Evolutionary conservation across 2,329 filamentous ascomycete species (phyloP), one percentile per base, ranked within the genome.

Genomic region (Plenodomus lindquistii): DNA sequence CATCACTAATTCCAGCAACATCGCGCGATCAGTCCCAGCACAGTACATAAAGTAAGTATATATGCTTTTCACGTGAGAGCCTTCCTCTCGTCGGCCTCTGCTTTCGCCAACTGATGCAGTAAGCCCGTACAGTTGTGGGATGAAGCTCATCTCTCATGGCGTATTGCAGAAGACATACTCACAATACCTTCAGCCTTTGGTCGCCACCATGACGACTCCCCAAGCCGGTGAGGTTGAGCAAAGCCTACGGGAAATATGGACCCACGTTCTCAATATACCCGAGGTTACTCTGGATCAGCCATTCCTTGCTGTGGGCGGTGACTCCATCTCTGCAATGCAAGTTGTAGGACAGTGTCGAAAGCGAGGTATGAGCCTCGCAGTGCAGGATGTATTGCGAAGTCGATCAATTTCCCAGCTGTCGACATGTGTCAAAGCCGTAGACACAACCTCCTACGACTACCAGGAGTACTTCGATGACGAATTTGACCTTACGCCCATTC

Each of bases 291-390:
- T 68, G 13, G 60, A 68, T 34, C 59, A 63, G 10, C 52, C 67
- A 1, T 80, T 79, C 51, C 54, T 79, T 3, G 73, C 69, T 10
- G 55, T 79, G 2, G 77, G 77, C 27, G 77, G 77, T 42, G 77
- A 80, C 46, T 79, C 76, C 0, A 79, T 79, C 45, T 77, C 77
- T 35, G 77, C 78, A 0, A 79, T 80, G 73, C 77, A 77, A 40
- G 77, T 77, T 34, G 72, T 77, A 48, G 74, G 74, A 2, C 68
- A 76, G 29, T 79, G 75, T 50, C 77, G 76, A 40, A 77, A 77
- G 56, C 62, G 67, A 29, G 75, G 75, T 1, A 65, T 79, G 48
- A 70, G 73, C 11, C 61, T 79, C 19, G 76, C 71, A 10, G 76
- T 80, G 10, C 77, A 79, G 52, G 75, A 79, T 19, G 71, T 80